These are phyloP conservation scores for Chiua sp. DNA, from an alignment of 1,284 basidiomycete species.

Conservation along the genomic window DNA sequence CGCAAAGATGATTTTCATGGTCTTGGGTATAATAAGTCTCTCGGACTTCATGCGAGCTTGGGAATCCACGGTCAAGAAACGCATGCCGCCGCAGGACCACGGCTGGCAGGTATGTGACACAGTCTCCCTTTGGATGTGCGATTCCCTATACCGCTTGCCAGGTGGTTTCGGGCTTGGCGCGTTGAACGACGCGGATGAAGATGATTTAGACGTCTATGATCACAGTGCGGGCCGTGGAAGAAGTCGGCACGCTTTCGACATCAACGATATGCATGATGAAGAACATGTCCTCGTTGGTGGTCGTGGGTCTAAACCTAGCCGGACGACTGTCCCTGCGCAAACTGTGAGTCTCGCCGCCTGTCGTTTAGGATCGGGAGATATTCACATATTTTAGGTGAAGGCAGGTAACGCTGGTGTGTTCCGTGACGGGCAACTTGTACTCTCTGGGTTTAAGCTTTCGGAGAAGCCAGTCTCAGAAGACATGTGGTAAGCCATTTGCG, in stretches of 20 bases:
- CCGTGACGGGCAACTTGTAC: conserved; percentile 75
- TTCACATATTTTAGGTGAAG: conserved; percentile 45
- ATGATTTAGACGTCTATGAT: conserved; percentile 89
- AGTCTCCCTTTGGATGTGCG: not conserved
- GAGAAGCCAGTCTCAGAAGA: conserved; percentile 74
- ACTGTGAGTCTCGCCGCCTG: conserved; percentile 20
- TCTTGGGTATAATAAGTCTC: conserved; percentile 75
- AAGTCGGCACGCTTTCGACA: conserved; percentile 74
- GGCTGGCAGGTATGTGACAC: conserved; percentile 58
- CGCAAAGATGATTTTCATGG: conserved; percentile 82
- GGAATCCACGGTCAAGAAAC: conserved; percentile 33
- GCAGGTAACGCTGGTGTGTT: conserved; percentile 49
- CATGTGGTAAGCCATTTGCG: conserved; percentile 59
- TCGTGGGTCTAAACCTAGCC: conserved; percentile 13
- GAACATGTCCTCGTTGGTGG: conserved; percentile 50
- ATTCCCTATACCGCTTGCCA: conserved; percentile 32
- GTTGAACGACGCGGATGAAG: conserved; percentile 87
- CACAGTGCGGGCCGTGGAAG: conserved; percentile 41
- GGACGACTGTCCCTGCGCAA: not conserved
- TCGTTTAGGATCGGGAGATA: not conserved
- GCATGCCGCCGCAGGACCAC: conserved; percentile 49
- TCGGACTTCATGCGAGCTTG: conserved; percentile 66
- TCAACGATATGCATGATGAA: conserved; percentile 64
- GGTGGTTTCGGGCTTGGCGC: conserved; percentile 89
- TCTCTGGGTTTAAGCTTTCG: conserved; percentile 79